Base-by-base conservation (phyloP, 208 protist species). In the Phytomonas serpens region DNA sequence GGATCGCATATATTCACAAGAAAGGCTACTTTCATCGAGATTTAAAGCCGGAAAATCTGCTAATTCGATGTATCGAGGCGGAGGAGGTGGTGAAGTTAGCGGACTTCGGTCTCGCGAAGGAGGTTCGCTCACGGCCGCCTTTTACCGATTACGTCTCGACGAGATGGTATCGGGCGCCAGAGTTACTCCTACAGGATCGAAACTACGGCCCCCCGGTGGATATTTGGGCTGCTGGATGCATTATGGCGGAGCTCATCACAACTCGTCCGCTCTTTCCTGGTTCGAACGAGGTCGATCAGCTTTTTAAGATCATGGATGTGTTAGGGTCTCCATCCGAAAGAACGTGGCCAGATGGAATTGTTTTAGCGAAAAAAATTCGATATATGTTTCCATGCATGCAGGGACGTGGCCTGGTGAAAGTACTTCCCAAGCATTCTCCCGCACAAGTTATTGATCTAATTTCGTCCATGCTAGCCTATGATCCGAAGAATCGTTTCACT, bases 191-290 rank as follows among this genome's bases (percentile, higher is more conserved):
- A 0, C 97, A 98, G 47, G 97, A 87, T 10, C 98, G 88, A 52
- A 86, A 85, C 29, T 99, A 99, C 85, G 98, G 94, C 11, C 97
- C 98, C 66, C 94, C 93, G 37, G 97, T 99, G 31, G 98, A 99
- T 73, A 99, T 99, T 87, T 99, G 98, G 98, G 94, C 95, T 0
- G 87, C 99, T 6, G 98, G 98, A 5, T 99, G 98, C 86, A 99
- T 99, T 69, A 76, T 99, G 4, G 98, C 93, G 0, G 98, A 99
- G 79, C 77, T 99, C 19, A 75, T 99, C 11, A 75, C 90, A 11
- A 97, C 96, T 3, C 97, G 97, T 64, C 96, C 98, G 30, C 93
- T 98, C 37, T 99, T 99, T 73, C 95, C 96, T 4, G 97, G 97
- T 16, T 95, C 86, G 38, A 96, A 90, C 27, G 99, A 97, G 0